Base-by-base conservation (phyloP, 2,329 filamentous ascomycete species). In the Diaporthe sp. region DNA sequence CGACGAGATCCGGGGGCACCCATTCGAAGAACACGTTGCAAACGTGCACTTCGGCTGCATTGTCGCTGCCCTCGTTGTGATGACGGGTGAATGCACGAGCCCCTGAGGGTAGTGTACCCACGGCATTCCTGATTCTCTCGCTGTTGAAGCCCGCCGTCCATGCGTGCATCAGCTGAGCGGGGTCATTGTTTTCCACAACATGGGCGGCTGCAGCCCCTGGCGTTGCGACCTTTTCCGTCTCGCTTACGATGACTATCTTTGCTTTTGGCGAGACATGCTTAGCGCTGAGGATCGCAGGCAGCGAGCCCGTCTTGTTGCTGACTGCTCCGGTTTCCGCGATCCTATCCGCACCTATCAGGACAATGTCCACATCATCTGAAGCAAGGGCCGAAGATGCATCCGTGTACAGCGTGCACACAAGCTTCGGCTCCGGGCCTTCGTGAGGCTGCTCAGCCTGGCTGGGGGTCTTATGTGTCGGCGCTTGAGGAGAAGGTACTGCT, bases 261-360 rank as follows among this genome's bases (percentile, higher is more conserved):
- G 82, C 85, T 0, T 75, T 74, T 0, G 86, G 85, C 5, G 86
- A 84, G 4, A 88, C 80, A 66, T 88, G 80, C 70, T 85, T 89
- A 10, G 89, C 88, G 66, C 88, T 86, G 1, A 93, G 83, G 0
- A 90, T 86, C 1, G 89, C 87, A 1, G 90, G 87, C 9, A 93
- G 81, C 1, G 90, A 92, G 0, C 92, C 92, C 0, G 87, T 91
- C 81, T 94, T 94, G 81, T 94, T 94, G 80, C 88, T 91, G 25
- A 93, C 88, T 39, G 89, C 87, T 2, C 91, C 92, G 0, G 83
- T 79, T 0, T 83, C 80, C 17, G 88, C 88, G 71, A 94, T 91
- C 6, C 89, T 84, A 78, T 94, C 92, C 2, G 92, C 91, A 1
- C 92, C 92, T 1, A 94, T 83, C 4, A 94, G 81, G 2, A 94